Base-by-base conservation (phyloP, 805 yeast genomes). In the Candida peoriensis region DNA sequence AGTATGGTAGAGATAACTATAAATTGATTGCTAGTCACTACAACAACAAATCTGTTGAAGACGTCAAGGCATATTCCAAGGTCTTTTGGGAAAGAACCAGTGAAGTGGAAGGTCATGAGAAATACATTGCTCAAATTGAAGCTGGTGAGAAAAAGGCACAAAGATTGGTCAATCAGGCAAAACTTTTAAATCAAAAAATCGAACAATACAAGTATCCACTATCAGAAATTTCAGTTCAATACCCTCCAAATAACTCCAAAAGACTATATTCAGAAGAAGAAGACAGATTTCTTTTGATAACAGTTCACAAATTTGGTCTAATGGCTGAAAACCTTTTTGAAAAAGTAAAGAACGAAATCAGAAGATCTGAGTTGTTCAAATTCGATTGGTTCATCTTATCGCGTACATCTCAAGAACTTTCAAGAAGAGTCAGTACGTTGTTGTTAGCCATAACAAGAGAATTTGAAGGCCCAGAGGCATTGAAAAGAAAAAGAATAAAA, bases 221-320 rank as follows among this genome's bases (percentile, higher is more conserved):
- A 16, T 76, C 76, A 29, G 78, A 80, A 28, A 59, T 84, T 56
- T 60, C 59, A 4, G 77, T 84, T 17, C 81, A 74, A 36, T 84
- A 81, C 41, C 90, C 93, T 0, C 89, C 89, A n/a, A 83, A 82
- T 52, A 83, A 81, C 53, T 81, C 93, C 10, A 81, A 83, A 50
- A 63, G 88, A 46, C 69, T 81, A 8, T 84, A 81, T 48, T 76
- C 84, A 8, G 73, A 74, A 21, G 55, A 70, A 0, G 94, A 84
- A 51, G 95, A 84, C 51, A 66, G 85, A 34, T 84, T 78, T 46
- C 61, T 84, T 18, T 52, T 84, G 32, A 47, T 70, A 20, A 71
- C 75, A 36, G 81, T 80, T 1, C 68, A 79, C 54, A 78, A 78
- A 46, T 68, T 73, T 44, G 95, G 95, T 0, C 55, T 83, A 18